Base-by-base conservation (phyloP, 345 rosid genomes). In the Excoecaria agallocha region DNA sequence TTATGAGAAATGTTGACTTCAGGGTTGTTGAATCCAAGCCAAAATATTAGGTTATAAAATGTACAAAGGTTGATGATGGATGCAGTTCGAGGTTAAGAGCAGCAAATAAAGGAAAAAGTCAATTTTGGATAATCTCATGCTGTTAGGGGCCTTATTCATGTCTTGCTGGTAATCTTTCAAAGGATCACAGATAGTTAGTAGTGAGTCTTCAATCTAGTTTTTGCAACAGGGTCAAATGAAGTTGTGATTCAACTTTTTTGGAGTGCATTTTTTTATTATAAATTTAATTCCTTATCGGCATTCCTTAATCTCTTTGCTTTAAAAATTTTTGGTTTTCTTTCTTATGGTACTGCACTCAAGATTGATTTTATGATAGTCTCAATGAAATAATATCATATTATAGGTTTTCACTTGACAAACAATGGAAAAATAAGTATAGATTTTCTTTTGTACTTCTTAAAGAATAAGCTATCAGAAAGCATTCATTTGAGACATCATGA, bases 141-240 rank as follows among this genome's bases (percentile, higher is more conserved):
- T n/a, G n/a, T n/a, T n/a, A n/a, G n/a, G n/a, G n/a, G n/a, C n/a
- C n/a, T n/a, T n/a, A n/a, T n/a, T n/a, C n/a, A n/a, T n/a, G n/a
- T n/a, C n/a, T n/a, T n/a, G n/a, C n/a, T n/a, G n/a, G n/a, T n/a
- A n/a, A n/a, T n/a, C n/a, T n/a, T n/a, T n/a, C n/a, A n/a, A n/a
- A n/a, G n/a, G n/a, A n/a, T n/a, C n/a, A n/a, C n/a, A n/a, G n/a
- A n/a, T n/a, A n/a, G n/a, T 59, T 89, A 81, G 87, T 81, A 76
- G 93, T 87, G 73, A 84, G 91, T 70, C 59, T 66, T 67, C 76
- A 65, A 25, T 41, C 66, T 61, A 59, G 19, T 62, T 12, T n/a
- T 68, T 70, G 57, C 43, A 16, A 12, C 22, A n/a, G n/a, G n/a
- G 49, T 41, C 54, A 58, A 37, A 37, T 68, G 19, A n/a, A 12